These are phyloP conservation scores for Citrus australasica DNA, from an alignment of 345 rosid genomes.

Conservation along the genomic window DNA sequence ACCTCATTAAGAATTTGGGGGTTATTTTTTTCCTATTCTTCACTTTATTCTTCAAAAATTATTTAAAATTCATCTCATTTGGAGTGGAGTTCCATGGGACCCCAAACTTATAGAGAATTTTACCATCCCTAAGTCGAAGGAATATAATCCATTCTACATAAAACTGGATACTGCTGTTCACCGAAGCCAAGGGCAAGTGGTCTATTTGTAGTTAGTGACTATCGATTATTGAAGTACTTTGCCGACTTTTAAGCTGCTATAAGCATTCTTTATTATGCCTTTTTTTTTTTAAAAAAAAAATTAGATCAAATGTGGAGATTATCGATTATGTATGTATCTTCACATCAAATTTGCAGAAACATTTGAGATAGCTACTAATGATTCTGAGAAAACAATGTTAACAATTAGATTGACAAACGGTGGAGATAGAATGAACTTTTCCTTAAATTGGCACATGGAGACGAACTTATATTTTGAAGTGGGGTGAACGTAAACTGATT, in stretches of 20 bases:
- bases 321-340: neutral
- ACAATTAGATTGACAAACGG: no score
- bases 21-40: no score
- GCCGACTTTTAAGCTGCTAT: neutral
- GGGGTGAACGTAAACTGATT: no score
- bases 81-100: no score
- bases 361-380: neutral
- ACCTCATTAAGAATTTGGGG: no score
- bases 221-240: no score
- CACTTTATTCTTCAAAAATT: fast-evolving
- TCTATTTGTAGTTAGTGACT: neutral
- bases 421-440: neutral
- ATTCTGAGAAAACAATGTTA: no score
- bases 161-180: neutral
- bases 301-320: no score
- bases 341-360: neutral
- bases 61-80: no score
- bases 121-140: neutral
- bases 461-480: no score
- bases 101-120: no score
- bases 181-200: neutral
- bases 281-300: no score
- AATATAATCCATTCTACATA: neutral
- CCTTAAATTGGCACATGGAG: neutral
- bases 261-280: neutral